Evolutionary conservation across 2,329 filamentous ascomycete species (phyloP), one percentile per base, ranked within the genome.

Genomic region (Clarireedia hainanense): DNA sequence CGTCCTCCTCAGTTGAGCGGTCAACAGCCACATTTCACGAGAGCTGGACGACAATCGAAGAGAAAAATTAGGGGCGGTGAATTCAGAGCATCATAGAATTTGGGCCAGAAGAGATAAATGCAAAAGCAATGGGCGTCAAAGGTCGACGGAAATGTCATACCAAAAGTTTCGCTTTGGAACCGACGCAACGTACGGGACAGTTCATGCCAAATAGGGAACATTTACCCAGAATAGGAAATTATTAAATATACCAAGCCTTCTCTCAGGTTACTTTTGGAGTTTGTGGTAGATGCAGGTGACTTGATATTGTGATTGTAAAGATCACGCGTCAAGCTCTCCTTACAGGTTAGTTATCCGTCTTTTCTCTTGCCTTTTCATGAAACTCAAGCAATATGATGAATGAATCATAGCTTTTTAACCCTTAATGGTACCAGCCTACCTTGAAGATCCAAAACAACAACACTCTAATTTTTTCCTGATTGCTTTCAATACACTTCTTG

Each of bases 1-100:
- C 24, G 68, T 70, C 26, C 63, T 70, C 26, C 64, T 70, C 43
- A 69, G 67, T 59, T 70, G 61, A 68, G 58, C 42, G 49, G 60
- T 54, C 47, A 50, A 53, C 15, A 43, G 12, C 36, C n/a, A 26
- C 10, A 55, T 10, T 34, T 50, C 10, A 55, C 7, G 47, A 55
- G 23, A 45, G 17, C 40, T 49, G 17, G 45, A 57, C 6, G 47
- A 55, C 17, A 45, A 23, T 50, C 40, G 17, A 42, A 57, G 47
- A 34, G 42, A 49, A 26, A 42, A 24, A 42, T 17, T 30, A 55
- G 37, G 39, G 27, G 47, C 43, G 17, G 30, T 17, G 47, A 37
- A 43, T 6, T 26, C 26, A 26, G 6, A 15, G 30, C 26, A 50
- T 45, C 47, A 34, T 48, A 43, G 6, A 27, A 37, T 26, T 24